These are phyloP conservation scores for Monsonia emarginata DNA, from an alignment of 441 rosid species.

Conservation along the genomic window DNA sequence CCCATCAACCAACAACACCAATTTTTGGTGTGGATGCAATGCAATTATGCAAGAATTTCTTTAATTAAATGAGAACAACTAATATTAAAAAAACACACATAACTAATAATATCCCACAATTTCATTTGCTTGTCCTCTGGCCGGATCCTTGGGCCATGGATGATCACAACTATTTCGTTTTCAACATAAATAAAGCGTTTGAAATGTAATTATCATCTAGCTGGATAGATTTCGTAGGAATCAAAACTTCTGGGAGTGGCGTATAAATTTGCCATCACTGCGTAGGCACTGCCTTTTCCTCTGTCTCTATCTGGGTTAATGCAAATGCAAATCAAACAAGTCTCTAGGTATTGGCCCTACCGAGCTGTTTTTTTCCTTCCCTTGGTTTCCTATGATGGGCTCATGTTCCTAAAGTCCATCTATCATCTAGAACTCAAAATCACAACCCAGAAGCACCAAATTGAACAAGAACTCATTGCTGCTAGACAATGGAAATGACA, in stretches of 20 bases:
- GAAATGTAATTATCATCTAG: not conserved
- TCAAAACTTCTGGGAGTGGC: not conserved
- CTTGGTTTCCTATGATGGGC: not conserved
- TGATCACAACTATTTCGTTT: not conserved
- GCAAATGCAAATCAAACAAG: conserved; percentile 1
- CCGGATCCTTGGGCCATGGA: not conserved
- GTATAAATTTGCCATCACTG: conserved; percentile 6
- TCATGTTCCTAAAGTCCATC: not conserved
- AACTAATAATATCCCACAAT: not conserved
- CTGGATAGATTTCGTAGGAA: not conserved
- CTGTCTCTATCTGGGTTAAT: not conserved
- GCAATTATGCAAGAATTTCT: too few species aligned
- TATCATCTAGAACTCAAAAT: not conserved
- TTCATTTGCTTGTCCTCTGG: not conserved
- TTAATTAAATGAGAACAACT: too few species aligned
- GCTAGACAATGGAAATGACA: too few species aligned
- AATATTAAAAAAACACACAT: too few species aligned
- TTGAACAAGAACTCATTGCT: too few species aligned
- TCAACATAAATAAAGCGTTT: not conserved
- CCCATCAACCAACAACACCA: not conserved
- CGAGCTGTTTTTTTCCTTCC: not conserved
- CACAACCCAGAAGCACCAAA: not conserved
- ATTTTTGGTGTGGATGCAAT: too few species aligned
- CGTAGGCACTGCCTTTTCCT: conserved; percentile 10
- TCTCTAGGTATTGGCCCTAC: not conserved